Conservation (phyloP, 208 protist species). For the Vickermania ingenoplastis region DNA sequence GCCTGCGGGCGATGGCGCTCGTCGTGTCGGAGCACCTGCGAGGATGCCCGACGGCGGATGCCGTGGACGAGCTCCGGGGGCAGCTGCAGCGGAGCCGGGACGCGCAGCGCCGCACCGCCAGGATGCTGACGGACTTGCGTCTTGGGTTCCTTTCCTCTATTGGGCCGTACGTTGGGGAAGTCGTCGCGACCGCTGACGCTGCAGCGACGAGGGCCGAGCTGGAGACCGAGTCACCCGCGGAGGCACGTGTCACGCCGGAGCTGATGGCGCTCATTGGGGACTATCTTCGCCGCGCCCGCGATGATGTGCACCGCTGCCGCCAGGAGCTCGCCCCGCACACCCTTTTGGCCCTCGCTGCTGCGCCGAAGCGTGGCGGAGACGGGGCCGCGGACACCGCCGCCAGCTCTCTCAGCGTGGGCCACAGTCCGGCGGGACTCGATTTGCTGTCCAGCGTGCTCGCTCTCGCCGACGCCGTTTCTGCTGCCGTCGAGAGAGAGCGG, state of each 20-base stretch:
- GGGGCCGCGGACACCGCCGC: not conserved
- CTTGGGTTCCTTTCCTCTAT: not conserved
- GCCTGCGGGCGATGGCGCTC: constrained; percentile 19
- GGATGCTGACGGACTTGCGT: not conserved
- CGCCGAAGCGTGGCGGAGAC: not conserved
- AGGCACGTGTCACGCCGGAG: not conserved
- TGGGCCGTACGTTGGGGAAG: not conserved
- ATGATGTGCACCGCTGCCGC: not conserved
- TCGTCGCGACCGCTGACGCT: not conserved
- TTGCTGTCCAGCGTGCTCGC: not conserved
- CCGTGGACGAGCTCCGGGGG: constrained; percentile 6
- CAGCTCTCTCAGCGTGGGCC: too few species aligned
- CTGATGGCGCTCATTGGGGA: not conserved
- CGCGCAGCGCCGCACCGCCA: not conserved
- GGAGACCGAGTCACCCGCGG: not conserved
- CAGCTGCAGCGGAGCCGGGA: not conserved
- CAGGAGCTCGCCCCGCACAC: not conserved
- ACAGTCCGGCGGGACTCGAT: too few species aligned
- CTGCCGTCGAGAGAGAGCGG: not conserved
- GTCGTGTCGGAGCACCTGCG: constrained; percentile 12
- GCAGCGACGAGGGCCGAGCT: not conserved
- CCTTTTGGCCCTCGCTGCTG: not conserved
- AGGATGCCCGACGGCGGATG: constrained; percentile 2
- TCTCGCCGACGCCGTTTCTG: not conserved
- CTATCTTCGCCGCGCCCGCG: not conserved